Base-by-base conservation (phyloP, 768 basidiomycete species). In the Amanita jacksonii region DNA sequence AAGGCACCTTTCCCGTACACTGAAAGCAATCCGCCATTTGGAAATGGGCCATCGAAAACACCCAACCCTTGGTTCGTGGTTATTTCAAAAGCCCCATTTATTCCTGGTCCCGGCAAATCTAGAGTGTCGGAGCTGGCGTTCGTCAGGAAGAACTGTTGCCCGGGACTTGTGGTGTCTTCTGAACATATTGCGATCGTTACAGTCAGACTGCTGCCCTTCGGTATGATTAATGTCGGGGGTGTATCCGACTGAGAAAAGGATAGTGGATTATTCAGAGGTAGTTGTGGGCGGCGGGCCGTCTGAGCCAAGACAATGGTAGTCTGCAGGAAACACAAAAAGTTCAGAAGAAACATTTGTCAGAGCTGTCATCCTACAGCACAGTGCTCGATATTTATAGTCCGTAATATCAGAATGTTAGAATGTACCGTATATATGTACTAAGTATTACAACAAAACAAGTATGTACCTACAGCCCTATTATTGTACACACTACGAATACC, bases 131-230 rank as follows among this genome's bases (percentile, higher is more conserved):
- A 52, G 33, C 53, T 52, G 18, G 54, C 57, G 44, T 80, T 85
- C 0, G 74, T 72, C 3, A 87, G 53, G 49, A 81, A 76, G 51
- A 86, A 79, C 12, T 71, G 67, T 5, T 77, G 73, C 0, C 63
- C 30, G 15, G 20, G 9, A 15, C 15, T 49, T 0, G 63, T 49
- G 8, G 56, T 46, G 0, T 58, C 54, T 9, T 53, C 52, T 1
- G 69, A 56, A 50, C 77, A 79, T 32, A 74, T 56, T 0, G 76
- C 76, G 35, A 79, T 50, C 9, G 70, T 68, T n/a, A 77, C 60
- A 13, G 64, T 65, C 23, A 74, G 54, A 32, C 59, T 61, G 4
- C 57, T 46, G 4, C 67, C 59, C 0, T 57, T 36, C 1, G 75
- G 75, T 9, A 78, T 57, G 9, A 53, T 54, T 40, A 74, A 71